A percentile compares a stretch with the other conserved stretches of the same genome.
Conservation (phyloP, 495 filamentous ascomycete species). For the Penicillium flavigenum region DNA sequence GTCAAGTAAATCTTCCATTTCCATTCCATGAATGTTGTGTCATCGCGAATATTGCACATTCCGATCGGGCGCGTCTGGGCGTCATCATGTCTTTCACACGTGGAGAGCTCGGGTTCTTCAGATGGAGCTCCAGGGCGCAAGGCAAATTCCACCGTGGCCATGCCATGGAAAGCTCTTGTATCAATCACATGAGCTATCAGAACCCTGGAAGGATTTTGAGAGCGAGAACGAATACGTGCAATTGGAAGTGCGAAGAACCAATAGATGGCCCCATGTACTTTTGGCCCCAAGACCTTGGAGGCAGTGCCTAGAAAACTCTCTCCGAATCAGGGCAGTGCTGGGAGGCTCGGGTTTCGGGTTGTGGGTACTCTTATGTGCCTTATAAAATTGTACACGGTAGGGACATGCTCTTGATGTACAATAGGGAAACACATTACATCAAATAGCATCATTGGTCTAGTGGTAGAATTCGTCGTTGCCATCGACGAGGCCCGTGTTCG, state of each 20-base stretch:
- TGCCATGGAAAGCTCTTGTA: neutral
- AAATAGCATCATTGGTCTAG: conserved; percentile 53
- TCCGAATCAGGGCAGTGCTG: neutral
- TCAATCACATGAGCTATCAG: neutral
- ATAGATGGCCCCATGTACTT: conserved; percentile 3
- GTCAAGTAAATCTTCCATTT: conserved; percentile 8
- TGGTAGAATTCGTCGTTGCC: conserved; percentile 62
- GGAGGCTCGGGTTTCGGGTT: neutral
- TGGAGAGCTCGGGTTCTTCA: conserved; percentile 19
- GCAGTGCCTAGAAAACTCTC: neutral
- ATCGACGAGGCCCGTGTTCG: conserved; percentile 61
- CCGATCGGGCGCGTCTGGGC: conserved; percentile 1
- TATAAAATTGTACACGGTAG: too few species aligned
- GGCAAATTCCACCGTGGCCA: neutral
- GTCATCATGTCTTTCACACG: conserved; percentile 6
- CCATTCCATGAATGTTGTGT: conserved; percentile 17
- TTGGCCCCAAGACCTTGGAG: neutral
- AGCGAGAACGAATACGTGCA: neutral
- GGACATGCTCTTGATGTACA: too few species aligned
- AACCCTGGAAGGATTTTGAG: neutral
- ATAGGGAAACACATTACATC: too few species aligned
- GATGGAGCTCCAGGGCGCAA: conserved; percentile 12
- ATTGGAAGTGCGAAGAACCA: neutral
- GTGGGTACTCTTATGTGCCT: too few species aligned
- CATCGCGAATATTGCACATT: conserved; percentile 3